phyloP scores from a whole-genome alignment of 495 filamentous ascomycete species.

The Aspergillus baeticus region DNA sequence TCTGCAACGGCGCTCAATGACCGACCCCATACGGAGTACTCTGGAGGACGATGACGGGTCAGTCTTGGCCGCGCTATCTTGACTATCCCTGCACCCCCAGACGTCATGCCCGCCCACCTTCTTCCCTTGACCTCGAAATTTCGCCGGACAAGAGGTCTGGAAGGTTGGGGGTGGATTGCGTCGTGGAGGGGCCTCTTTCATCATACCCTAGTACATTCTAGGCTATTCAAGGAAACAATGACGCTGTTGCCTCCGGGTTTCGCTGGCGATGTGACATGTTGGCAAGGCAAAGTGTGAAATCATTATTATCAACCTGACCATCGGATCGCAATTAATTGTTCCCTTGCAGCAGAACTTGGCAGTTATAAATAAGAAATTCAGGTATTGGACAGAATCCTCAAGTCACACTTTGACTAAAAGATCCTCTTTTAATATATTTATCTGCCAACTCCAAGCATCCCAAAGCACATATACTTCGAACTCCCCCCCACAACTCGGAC shows the following conservation, averaged over 20 bases:
- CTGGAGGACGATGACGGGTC: not conserved
- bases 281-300: not conserved
- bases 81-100: not conserved
- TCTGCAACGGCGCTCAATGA: not conserved
- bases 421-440: not conserved
- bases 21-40: no score
- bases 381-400: not conserved
- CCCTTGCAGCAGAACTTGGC: not conserved
- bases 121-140: no score
- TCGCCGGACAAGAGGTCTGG: not conserved
- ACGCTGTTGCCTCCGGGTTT: not conserved
- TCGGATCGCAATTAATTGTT: not conserved
- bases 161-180: not conserved
- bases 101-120: not conserved
- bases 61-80: not conserved
- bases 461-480: not conserved
- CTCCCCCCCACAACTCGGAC: not conserved
- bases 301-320: not conserved
- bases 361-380: conserved; percentile 8
- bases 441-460: not conserved
- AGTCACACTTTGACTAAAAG: not conserved
- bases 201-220: not conserved
- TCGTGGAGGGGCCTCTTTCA: conserved; percentile 6
- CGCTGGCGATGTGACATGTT: no score
- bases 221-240: conserved; percentile 6